phyloP scores from a whole-genome alignment of 805 yeast genomes.

The Ogataea pini region DNA sequence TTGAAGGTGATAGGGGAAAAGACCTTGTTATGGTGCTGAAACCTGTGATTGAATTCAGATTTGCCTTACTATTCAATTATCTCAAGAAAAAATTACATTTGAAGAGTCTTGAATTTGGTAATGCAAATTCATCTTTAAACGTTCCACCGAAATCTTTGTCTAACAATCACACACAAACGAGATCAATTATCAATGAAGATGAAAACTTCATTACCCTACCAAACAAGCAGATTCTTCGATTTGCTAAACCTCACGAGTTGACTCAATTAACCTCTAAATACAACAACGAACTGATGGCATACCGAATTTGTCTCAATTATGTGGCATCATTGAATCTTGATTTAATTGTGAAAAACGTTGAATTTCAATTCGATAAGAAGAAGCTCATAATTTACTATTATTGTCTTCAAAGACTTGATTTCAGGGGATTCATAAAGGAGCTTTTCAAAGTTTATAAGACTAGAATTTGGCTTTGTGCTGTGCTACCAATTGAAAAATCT shows the following conservation, averaged over 20 bases:
- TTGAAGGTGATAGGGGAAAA: slow-evolving; percentile 84
- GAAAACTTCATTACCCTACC: slow-evolving; percentile 70
- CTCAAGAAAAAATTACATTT: slow-evolving; percentile 72
- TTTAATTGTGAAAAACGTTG: slow-evolving; percentile 69
- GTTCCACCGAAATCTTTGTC: slow-evolving; percentile 12
- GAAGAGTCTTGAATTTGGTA: slow-evolving; percentile 46
- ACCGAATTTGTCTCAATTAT: slow-evolving; percentile 58
- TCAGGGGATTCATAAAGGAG: slow-evolving; percentile 71
- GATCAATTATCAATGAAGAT: slow-evolving; percentile 48
- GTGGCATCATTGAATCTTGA: slow-evolving; percentile 41
- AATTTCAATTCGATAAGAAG: slow-evolving; percentile 79
- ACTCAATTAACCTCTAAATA: slow-evolving; percentile 61
- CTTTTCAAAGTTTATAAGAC: slow-evolving; percentile 75
- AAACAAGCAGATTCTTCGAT: slow-evolving; percentile 73
- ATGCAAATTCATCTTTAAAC: slow-evolving; percentile 22
- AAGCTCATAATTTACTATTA: slow-evolving; percentile 72
- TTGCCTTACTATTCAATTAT: slow-evolving; percentile 72
- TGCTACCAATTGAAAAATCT: slow-evolving; percentile 42
- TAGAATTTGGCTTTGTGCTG: slow-evolving; percentile 83
- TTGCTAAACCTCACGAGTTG: slow-evolving; percentile 73
- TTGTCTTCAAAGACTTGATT: slow-evolving; percentile 67
- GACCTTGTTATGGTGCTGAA: slow-evolving; percentile 74
- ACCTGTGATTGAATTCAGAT: slow-evolving; percentile 59
- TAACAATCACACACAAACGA: slow-evolving; percentile 19
- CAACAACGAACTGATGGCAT: slow-evolving; percentile 71